A percentile compares a stretch with the other conserved stretches of the same genome.
Conservation (phyloP, 73 alveolate species). For the Stentor roeselii region DNA sequence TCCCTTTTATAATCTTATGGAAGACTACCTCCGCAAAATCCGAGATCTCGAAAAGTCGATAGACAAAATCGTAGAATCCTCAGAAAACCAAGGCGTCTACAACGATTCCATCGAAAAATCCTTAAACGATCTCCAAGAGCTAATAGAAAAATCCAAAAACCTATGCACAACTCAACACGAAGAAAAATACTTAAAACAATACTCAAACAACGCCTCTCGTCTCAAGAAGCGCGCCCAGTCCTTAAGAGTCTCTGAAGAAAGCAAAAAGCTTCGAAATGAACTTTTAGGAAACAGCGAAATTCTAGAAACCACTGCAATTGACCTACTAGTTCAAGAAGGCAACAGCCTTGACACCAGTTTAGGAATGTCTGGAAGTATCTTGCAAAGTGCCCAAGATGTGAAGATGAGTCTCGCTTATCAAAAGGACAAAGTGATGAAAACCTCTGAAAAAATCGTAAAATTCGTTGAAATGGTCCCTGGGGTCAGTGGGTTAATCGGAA, state of each 20-base stretch:
- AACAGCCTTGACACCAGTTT: background rate
- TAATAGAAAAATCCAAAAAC: background rate
- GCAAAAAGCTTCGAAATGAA: background rate
- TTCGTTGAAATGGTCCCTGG: slow-evolving; percentile 17
- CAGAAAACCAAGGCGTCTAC: too few relatives aligned
- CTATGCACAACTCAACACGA: background rate
- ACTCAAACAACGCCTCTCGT: background rate
- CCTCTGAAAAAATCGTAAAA: slow-evolving; percentile 3
- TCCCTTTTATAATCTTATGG: too few relatives aligned
- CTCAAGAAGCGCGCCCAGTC: background rate
- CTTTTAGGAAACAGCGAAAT: background rate
- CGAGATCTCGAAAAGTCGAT: background rate
- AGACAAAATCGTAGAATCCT: background rate
- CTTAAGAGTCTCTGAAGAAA: background rate
- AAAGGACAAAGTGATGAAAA: background rate
- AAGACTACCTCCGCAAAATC: background rate
- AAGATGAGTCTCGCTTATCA: background rate
- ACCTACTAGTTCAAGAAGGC: background rate
- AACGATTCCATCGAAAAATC: background rate
- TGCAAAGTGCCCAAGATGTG: background rate
- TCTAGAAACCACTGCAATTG: background rate
- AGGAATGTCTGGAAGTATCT: background rate
- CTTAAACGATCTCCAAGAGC: background rate
- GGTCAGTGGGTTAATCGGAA: background rate
- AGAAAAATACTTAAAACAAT: background rate